Conservation (phyloP, 305 asterid genomes). For the Lippia alba region DNA sequence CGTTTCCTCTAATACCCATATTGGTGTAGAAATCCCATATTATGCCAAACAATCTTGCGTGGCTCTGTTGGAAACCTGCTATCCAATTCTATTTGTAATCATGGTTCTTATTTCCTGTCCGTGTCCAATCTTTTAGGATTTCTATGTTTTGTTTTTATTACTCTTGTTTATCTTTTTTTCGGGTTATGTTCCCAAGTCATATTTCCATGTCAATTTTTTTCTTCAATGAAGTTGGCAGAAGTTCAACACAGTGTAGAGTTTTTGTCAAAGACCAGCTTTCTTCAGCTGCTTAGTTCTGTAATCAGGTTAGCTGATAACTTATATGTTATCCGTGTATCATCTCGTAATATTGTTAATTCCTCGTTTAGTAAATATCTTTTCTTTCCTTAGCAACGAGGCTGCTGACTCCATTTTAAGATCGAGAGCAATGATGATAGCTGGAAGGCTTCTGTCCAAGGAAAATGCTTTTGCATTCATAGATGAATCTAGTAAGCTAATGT, state of each 20-base stretch:
- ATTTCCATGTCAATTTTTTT: constrained; percentile 22
- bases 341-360: constrained; percentile 21
- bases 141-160: neutral
- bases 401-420: constrained; percentile 86
- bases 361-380: constrained; percentile 14
- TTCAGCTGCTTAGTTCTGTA: constrained; percentile 79
- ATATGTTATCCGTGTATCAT: constrained; percentile 17
- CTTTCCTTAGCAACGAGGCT: constrained; percentile 58
- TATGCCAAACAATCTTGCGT: neutral
- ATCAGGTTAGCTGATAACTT: constrained; percentile 61
- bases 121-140: constrained; percentile 3
- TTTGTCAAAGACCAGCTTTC: constrained; percentile 74
- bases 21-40: constrained; percentile 10
- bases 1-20: constrained; percentile 9
- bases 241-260: constrained; percentile 78
- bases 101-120: constrained; percentile 13
- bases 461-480: constrained; percentile 70
- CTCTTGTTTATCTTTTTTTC: neutral
- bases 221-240: constrained; percentile 77
- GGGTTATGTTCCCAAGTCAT: constrained; percentile 30
- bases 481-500: constrained; percentile 65
- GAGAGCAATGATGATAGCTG: constrained; percentile 89
- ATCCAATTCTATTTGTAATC: constrained; percentile 4
- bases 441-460: constrained; percentile 87
- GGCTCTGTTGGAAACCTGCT: constrained; percentile 20